Conservation (phyloP, 2,329 filamentous ascomycete species). For the Claviceps paspali region DNA sequence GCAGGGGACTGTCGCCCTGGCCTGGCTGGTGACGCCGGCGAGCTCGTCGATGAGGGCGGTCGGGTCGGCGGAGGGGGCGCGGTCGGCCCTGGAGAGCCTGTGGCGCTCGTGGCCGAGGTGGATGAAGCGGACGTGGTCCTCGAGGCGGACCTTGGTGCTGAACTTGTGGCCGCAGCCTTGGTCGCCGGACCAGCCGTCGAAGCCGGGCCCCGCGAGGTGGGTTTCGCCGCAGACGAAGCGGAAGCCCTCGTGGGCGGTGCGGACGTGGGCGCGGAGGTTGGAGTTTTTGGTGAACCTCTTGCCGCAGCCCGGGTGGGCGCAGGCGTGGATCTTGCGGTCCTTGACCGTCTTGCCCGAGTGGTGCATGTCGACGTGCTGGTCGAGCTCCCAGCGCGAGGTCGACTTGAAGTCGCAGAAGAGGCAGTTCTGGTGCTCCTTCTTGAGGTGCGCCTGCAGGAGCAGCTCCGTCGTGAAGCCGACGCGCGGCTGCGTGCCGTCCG, state of each 20-base stretch:
- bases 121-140: slow-evolving; percentile 71
- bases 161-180: slow-evolving; percentile 64
- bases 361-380: slow-evolving; percentile 62
- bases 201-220: slow-evolving; percentile 39
- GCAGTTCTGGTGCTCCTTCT: slow-evolving; percentile 59
- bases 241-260: slow-evolving; percentile 59
- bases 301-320: slow-evolving; percentile 51
- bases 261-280: slow-evolving; percentile 71
- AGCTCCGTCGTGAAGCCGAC: slow-evolving; percentile 57
- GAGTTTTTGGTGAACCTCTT: slow-evolving; percentile 68
- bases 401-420: slow-evolving; percentile 57
- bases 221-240: slow-evolving; percentile 67
- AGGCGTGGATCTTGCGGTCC: slow-evolving; percentile 50
- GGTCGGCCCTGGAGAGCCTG: slow-evolving; percentile 11
- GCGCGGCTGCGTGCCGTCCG: slow-evolving; percentile 23
- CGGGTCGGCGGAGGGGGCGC: slow-evolving; percentile 2
- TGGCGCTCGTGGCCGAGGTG: slow-evolving; percentile 49
- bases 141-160: slow-evolving; percentile 60
- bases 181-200: slow-evolving; percentile 48
- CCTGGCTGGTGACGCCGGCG: slow-evolving; percentile 23
- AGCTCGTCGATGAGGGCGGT: slow-evolving; percentile 26
- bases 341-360: slow-evolving; percentile 50
- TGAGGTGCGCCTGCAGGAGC: slow-evolving; percentile 59
- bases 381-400: slow-evolving; percentile 49
- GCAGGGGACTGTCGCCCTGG: slow-evolving; percentile 29